Evolutionary conservation across 2,329 filamentous ascomycete genomes (phyloP).

Genomic region (Epichloe gansuensis): DNA sequence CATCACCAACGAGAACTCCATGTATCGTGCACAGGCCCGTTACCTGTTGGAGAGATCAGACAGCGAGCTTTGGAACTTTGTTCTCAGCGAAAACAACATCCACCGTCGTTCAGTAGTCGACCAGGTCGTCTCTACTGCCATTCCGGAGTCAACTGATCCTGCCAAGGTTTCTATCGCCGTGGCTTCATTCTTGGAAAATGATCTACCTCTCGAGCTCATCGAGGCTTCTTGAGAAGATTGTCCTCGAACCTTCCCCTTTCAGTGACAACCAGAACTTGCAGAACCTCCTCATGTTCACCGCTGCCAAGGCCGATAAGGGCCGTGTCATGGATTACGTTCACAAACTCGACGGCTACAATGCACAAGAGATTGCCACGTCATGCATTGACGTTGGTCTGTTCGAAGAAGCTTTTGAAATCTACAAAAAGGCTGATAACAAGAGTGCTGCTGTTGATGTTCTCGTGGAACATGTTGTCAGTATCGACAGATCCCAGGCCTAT

Average conservation of each 20-base stretch:
- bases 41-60: constrained; percentile 90
- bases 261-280: constrained; percentile 95
- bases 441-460: constrained; percentile 79
- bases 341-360: constrained; percentile 75
- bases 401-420: constrained; percentile 96
- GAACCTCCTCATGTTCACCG: constrained; percentile 91
- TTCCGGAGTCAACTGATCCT: constrained; percentile 84
- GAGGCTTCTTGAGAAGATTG: constrained; percentile 97
- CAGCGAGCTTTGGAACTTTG: constrained; percentile 84
- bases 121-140: constrained; percentile 90
- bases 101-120: constrained; percentile 89
- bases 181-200: constrained; percentile 79
- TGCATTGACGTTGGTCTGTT: constrained; percentile 91
- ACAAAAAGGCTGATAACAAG: constrained; percentile 94
- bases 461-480: constrained; percentile 93
- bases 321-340: constrained; percentile 96
- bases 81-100: constrained; percentile 90
- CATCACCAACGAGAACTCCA: constrained; percentile 98
- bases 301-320: constrained; percentile 89
- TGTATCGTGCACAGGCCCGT: constrained; percentile 96
- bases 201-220: constrained; percentile 87
- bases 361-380: constrained; percentile 83
- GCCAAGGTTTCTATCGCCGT: constrained; percentile 93
- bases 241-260: constrained; percentile 97
- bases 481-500: constrained; percentile 90